A percentile compares a stretch with the other conserved stretches of the same genome.
Evolutionary conservation across 2,329 filamentous ascomycete genomes (phyloP).

Genomic region (Didymella arachidicola): DNA sequence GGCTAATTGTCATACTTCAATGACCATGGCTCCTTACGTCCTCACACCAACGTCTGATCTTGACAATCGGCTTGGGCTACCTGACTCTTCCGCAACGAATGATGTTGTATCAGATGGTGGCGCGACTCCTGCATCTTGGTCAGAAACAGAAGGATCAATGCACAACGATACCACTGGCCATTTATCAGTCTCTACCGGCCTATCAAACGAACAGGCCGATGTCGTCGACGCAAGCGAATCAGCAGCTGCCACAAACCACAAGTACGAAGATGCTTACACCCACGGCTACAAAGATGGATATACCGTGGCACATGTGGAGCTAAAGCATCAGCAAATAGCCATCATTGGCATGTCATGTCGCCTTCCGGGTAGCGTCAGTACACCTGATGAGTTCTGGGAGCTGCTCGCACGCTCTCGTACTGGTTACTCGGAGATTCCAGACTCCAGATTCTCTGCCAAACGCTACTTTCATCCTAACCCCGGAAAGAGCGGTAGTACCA

Average conservation of each 20-base stretch:
- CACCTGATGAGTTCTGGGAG: constrained; percentile 41
- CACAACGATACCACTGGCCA: background rate
- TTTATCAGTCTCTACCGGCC: background rate
- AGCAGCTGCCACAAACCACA: background rate
- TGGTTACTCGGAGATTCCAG: constrained; percentile 47
- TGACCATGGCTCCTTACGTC: constrained; percentile 30
- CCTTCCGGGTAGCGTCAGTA: constrained; percentile 34
- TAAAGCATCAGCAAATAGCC: constrained; percentile 41
- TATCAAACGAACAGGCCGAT: too few species aligned
- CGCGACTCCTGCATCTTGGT: constrained; percentile 3
- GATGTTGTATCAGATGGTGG: background rate
- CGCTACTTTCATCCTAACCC: constrained; percentile 51
- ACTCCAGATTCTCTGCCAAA: constrained; percentile 48
- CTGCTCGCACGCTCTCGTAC: constrained; percentile 36
- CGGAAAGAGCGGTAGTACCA: constrained; percentile 48
- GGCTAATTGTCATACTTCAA: background rate
- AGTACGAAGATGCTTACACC: constrained; percentile 27
- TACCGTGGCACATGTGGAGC: constrained; percentile 23
- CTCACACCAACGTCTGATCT: constrained; percentile 28
- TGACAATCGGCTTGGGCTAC: constrained; percentile 11
- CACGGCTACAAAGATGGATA: constrained; percentile 32
- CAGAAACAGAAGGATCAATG: background rate
- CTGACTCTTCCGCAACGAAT: background rate
- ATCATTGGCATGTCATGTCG: constrained; percentile 51
- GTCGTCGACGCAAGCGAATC: background rate